A percentile compares a stretch with the other conserved stretches of the same genome.
Conservation (phyloP, 2,329 filamentous ascomycete genomes). For the Arthrobotrys pseudoclavata region DNA sequence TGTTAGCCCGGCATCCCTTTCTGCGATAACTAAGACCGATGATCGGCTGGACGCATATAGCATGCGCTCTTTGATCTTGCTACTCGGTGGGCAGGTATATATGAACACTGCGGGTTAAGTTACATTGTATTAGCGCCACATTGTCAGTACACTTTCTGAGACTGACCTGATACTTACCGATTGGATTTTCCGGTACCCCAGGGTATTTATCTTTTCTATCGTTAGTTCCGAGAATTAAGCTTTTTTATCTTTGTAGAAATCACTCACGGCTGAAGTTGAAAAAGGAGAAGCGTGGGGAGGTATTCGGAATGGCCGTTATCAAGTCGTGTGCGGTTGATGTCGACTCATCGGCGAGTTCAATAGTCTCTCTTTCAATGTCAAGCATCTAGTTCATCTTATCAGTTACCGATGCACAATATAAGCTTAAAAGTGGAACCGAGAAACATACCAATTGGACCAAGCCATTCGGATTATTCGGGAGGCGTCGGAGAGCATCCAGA, state of each 20-base stretch:
- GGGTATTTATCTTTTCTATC: constrained; percentile 69
- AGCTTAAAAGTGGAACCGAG: constrained; percentile 10
- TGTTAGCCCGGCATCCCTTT: constrained; percentile 75
- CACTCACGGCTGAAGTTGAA: constrained; percentile 73
- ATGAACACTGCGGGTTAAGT: constrained; percentile 74
- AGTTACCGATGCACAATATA: constrained; percentile 14
- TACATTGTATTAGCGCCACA: constrained; percentile 27
- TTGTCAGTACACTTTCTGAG: background rate
- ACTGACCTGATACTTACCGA: constrained; percentile 65
- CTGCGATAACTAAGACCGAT: constrained; percentile 75
- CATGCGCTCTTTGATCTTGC: constrained; percentile 87
- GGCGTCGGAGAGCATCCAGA: constrained; percentile 73
- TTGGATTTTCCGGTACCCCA: constrained; percentile 71
- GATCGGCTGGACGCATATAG: constrained; percentile 76
- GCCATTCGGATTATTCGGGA: constrained; percentile 71
- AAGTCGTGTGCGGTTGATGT: constrained; percentile 74
- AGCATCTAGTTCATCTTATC: constrained; percentile 72
- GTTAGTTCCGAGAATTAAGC: constrained; percentile 12
- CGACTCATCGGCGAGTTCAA: constrained; percentile 73
- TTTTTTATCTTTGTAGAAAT: background rate
- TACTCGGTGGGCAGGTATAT: constrained; percentile 81
- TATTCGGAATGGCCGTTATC: constrained; percentile 73
- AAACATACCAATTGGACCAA: constrained; percentile 76
- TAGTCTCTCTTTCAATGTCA: constrained; percentile 77
- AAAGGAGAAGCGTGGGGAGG: constrained; percentile 82